Conservation (phyloP, 2,329 filamentous ascomycete genomes). For the Epicoccum nigrum region DNA sequence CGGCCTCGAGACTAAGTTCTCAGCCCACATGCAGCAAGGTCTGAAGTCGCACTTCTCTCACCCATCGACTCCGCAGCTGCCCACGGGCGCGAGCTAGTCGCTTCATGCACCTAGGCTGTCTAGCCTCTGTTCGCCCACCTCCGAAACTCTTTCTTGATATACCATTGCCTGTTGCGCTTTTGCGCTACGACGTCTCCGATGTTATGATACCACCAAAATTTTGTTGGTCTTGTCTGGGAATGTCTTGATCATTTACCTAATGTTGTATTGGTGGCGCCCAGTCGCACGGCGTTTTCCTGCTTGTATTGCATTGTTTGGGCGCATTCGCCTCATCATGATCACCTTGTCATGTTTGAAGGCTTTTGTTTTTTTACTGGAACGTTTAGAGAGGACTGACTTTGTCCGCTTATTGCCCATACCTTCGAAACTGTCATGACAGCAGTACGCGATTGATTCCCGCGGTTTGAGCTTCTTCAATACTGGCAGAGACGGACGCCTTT, state of each 20-base stretch:
- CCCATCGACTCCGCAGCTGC: conserved; percentile 27
- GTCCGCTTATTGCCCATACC: conserved; percentile 17
- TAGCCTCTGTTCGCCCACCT: not conserved
- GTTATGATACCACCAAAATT: conserved; percentile 39
- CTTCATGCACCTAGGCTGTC: not conserved
- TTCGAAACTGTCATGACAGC: conserved; percentile 5
- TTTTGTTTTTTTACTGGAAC: not conserved
- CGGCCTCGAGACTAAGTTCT: conserved; percentile 44
- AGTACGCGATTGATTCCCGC: conserved; percentile 1
- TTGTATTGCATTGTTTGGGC: conserved; percentile 11
- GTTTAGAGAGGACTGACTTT: not conserved
- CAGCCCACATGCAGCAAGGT: conserved; percentile 28
- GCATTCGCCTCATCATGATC: conserved; percentile 5
- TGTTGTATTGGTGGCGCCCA: conserved; percentile 27
- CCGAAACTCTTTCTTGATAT: conserved; percentile 9
- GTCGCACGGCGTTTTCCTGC: conserved; percentile 5
- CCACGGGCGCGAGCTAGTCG: conserved; percentile 26
- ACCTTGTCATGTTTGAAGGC: conserved; percentile 11
- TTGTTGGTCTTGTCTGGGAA: conserved; percentile 32
- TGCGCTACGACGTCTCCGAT: conserved; percentile 37
- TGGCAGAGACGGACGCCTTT: conserved; percentile 1
- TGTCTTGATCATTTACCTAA: conserved; percentile 35
- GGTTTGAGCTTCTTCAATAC: not conserved
- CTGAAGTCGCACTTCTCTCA: conserved; percentile 33
- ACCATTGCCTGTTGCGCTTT: conserved; percentile 20